phyloP scores from a whole-genome alignment of 2,329 filamentous ascomycete species.

The Fusarium tuaranense region DNA sequence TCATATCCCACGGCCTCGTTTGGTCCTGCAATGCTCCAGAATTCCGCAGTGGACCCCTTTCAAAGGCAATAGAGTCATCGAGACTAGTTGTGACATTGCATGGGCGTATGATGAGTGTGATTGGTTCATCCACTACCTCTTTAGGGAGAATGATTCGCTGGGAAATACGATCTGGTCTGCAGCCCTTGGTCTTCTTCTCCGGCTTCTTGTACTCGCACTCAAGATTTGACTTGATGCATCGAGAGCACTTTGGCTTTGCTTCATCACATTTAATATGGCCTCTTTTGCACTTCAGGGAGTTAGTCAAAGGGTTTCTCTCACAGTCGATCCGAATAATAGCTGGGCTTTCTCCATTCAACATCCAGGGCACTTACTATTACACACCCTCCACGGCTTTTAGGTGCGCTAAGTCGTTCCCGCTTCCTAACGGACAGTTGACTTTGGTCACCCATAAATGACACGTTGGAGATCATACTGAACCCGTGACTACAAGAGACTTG shows the following conservation, averaged over 20 bases:
- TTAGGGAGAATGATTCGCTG: not conserved
- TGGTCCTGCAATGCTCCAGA: not conserved
- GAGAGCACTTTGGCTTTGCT: not conserved
- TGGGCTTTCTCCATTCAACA: not conserved
- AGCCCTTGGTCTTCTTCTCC: not conserved
- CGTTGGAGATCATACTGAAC: not conserved
- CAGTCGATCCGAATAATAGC: too few species aligned
- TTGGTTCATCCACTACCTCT: not conserved
- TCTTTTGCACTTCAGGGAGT: not conserved
- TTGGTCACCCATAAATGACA: not conserved
- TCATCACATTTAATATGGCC: not conserved
- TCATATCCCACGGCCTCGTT: not conserved
- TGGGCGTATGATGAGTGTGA: not conserved
- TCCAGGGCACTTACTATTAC: not conserved
- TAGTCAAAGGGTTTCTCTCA: not conserved
- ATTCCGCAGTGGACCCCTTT: not conserved
- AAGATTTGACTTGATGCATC: not conserved
- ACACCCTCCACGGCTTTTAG: not conserved
- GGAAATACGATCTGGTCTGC: not conserved
- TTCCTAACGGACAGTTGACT: not conserved
- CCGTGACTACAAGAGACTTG: not conserved
- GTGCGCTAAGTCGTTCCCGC: not conserved
- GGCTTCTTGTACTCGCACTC: not conserved
- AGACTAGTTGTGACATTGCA: not conserved
- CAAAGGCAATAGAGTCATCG: too few species aligned